Conservation (phyloP, 176 grass and related monocot species). For the Aegilops bicornis region DNA sequence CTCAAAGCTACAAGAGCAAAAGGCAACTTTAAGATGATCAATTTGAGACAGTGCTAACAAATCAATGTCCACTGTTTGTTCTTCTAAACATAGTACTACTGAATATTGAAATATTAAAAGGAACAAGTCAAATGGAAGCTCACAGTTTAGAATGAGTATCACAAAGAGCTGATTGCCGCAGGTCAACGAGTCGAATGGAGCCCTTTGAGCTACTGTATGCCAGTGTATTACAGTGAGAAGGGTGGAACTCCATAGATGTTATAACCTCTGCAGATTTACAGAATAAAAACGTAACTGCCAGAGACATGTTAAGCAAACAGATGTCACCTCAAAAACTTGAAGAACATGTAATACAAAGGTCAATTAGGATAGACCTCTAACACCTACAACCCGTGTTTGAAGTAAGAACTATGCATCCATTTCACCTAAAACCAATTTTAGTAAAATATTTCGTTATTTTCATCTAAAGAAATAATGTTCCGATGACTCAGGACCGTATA, state of each 20-base stretch:
- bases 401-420: too few species aligned
- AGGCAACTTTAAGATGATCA: constrained; percentile 25
- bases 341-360: constrained; percentile 9
- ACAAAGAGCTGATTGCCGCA: constrained; percentile 86
- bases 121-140: constrained; percentile 39
- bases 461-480: too few species aligned
- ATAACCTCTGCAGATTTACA: constrained; percentile 75
- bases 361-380: too few species aligned
- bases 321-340: constrained; percentile 7
- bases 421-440: too few species aligned
- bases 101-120: constrained; percentile 35
- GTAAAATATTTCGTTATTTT: too few species aligned
- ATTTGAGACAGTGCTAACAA: not conserved
- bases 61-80: constrained; percentile 14
- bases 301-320: constrained; percentile 11
- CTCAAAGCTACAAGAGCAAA: constrained; percentile 70
- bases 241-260: constrained; percentile 94
- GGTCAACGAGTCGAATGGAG: constrained; percentile 84
- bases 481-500: too few species aligned
- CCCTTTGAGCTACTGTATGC: constrained; percentile 97
- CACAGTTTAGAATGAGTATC: constrained; percentile 85
- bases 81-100: constrained; percentile 6
- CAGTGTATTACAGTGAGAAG: constrained; percentile 79
- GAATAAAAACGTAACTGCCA: constrained; percentile 35
- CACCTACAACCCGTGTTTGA: too few species aligned